Base-by-base conservation (phyloP, 2,329 filamentous ascomycete genomes). In the Rasamsonia emersonii region DNA sequence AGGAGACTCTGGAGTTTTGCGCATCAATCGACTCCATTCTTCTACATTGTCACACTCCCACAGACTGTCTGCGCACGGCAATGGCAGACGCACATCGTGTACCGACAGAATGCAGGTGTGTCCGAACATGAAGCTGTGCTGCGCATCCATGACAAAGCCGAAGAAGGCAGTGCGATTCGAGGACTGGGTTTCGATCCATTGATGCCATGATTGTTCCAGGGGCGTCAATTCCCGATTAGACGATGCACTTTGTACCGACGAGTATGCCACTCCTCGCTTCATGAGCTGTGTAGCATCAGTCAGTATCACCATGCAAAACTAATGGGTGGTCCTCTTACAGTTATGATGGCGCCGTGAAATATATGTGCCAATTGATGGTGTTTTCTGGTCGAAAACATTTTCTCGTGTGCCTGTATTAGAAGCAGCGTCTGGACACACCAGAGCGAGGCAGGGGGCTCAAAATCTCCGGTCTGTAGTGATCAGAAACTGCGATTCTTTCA, bases 111-210 rank as follows among this genome's bases (percentile, higher is more conserved):
- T 39, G 13, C 45, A 45, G 2, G 42, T 49, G 24, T 50, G 49
- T 2, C 48, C 48, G 18, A 52, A 52, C 36, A 51, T 45, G 25
- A 45, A 51, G 18, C 40, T 42, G 32, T 52, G 49, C 16, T 52
- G 49, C 3, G 48, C 46, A 31, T 52, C 49, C 49, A 52, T 52
- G 8, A 51, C 30, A 24, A 52, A 52, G 1, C 45, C 49, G 23
- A 52, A 52, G 28, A 46, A 51, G 13, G 49, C 48, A 2, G 45
- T 46, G 3, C 48, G 37, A 16, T 44, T 42, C 8, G 44, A 50
- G 4, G 42, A 46, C 27, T 52, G 44, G 19, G 43, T 35, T 24
- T 49, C 41, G 16, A 51, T 38, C 49, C 49, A 52, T 13, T 37
- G 40, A 20, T 43, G 33, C 45, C 44, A 49, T 26, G 44, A 41